Base-by-base conservation (phyloP, 108 stramenopile genomes). In the Hondaea fermentalgiana region DNA sequence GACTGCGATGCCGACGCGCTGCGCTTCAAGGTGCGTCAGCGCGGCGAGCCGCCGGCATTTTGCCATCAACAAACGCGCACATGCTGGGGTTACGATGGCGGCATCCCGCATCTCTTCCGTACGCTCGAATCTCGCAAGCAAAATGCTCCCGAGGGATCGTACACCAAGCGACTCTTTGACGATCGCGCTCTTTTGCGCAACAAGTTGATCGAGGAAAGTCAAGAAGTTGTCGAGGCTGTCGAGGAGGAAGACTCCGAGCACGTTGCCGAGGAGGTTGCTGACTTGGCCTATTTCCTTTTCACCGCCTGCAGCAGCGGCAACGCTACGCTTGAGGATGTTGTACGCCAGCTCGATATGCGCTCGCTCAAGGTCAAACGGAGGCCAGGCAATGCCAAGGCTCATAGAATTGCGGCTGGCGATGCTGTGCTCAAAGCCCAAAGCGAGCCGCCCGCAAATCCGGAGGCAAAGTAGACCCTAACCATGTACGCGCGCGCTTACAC, bases 121-220 rank as follows among this genome's bases (percentile, higher is more conserved):
- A 96, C 96, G 5, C 72, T 98, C 51, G 87, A 91, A 87, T 92
- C 96, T 42, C 94, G 98, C 28, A 88, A 96, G 35, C 60, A 88
- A 88, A 93, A 95, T 57, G 97, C 97, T 17, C 96, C 97, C 0
- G 95, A 92, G 58, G 98, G 98, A 57, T 97, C 96, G 60, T 99
- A 99, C 88, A 99, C 98, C 28, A 97, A 97, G 91, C 94, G 97
- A 44, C 93, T 99, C 29, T 98, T 99, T 91, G 95, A 98, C 44
- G 98, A 98, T 90, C 91, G 90, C 3, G 90, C 88, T 47, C 90
- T 99, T 76, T 91, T 99, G 72, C 94, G 97, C 21, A 94, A 97
- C 90, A 99, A 99, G 91, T 93, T 99, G 45, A 95, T 99, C 5
- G 98, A 99, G 92, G 98, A 99, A 95, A 97, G 97, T n/a, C 98